Evolutionary conservation across 2,329 filamentous ascomycete genomes (phyloP), one percentile per base, ranked within the genome.

Genomic region (Ophidiomyces ophidiicola): DNA sequence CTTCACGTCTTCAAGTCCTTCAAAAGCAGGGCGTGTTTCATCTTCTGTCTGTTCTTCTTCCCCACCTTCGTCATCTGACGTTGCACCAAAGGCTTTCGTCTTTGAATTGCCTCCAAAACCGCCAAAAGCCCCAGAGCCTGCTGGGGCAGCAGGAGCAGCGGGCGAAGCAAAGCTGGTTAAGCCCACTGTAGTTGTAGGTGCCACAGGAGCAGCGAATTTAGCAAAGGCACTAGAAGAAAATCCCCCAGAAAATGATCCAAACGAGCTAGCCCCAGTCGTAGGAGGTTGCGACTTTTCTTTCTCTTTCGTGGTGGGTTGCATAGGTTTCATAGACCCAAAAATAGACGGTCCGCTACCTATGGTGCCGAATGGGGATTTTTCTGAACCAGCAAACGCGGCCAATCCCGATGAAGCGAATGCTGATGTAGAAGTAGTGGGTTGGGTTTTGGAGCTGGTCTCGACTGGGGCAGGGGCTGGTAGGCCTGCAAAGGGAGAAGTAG

Each of bases 141-240:
- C 24, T n/a, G n/a, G n/a, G n/a, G n/a, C n/a, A n/a, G 62, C 50
- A 24, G 62, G 61, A 36, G 70, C 73, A 14, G 59, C 58, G 15
- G 76, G 70, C 32, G 78, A 76, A 29, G 78, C 83, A 59, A 93
- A 94, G 48, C 72, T 80, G 2, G 71, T 70, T 6, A 86, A 59
- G 45, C 65, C 64, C 36, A 62, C 57, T 12, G 57, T 60, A 36
- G 62, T 54, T 35, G 59, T 58, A 32, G 59, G 60, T 32, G 67
- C 64, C 46, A n/a, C n/a, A n/a, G 58, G 53, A 2, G 60, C 52
- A 30, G 65, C 64, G 53, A 82, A 82, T 5, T 57, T 56, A 24
- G 61, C 55, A 44, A 62, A 59, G 2, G 53, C 55, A 17, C 56
- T 52, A 42, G 59, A 57, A 1, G 55, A 55, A 39, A 56, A 59